Base-by-base conservation (phyloP, 768 basidiomycete genomes). In the Auricularia cornea region DNA sequence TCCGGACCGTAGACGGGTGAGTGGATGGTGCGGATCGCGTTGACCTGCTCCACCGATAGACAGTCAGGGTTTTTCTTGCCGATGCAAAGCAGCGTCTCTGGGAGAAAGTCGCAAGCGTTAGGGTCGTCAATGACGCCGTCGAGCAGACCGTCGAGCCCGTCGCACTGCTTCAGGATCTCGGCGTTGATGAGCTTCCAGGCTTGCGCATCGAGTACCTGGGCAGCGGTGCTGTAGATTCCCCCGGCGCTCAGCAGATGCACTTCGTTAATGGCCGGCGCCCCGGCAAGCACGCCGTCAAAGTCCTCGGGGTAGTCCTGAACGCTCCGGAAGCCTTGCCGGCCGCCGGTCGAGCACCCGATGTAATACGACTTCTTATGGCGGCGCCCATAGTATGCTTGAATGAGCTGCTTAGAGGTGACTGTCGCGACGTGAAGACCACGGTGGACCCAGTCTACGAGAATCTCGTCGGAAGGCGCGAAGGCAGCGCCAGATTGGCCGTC, bases 121-220 rank as follows among this genome's bases (percentile, higher is more conserved):
- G 72, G 72, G 48, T 72, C 70, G 23, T 66, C 63, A 56, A 74
- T 72, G 61, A 74, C 69, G 10, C 71, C 70, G 63, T 74, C 73
- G 2, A 66, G 28, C 40, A 73, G 69, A 16, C 74, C 74, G 62
- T 75, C 74, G 26, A 73, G 52, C 3, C 35, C 66, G 59, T 75
- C 74, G 59, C 74, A 75, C 62, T 75, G 74, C 31, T 67, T 65
- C 59, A 75, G 62, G 11, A 73, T 70, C 61, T 75, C 74, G 14
- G 70, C 64, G 26, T 69, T 68, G 26, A 75, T 68, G 20, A 71
- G 62, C n/a, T 69, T 59, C 73, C 51, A 52, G 51, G n/a, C 51
- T n/a, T 10, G 12, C 51, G 10, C 20, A n/a, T 52, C 28, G 2
- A 28, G 51, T n/a, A 14, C 20, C 20, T n/a, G 28, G 8, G 51